Evolutionary conservation across 2,329 filamentous ascomycete species (phyloP), one percentile per base, ranked within the genome.

Genomic region (Didymella pinodella): DNA sequence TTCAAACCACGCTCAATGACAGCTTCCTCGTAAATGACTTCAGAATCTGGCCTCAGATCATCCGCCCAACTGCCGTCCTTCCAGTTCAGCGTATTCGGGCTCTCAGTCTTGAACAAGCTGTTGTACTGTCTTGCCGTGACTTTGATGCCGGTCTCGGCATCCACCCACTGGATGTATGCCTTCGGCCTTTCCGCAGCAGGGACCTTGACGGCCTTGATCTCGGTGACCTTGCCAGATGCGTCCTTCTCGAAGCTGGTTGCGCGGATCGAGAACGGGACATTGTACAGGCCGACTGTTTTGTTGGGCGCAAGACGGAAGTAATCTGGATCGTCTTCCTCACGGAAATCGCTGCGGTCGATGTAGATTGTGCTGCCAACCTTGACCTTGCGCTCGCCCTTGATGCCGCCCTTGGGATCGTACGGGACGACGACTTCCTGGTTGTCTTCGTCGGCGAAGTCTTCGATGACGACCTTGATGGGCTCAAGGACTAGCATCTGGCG

Each of bases 401-500:
- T 87, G 8, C 66, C 57, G 22, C 73, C 73, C 78, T 96, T 96
- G 25, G 91, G 88, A 18, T 90, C 90, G 79, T 96, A 97, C 0
- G 93, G 92, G 7, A 91, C 81, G 2, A 86, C 85, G 3, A 94
- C 75, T 59, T 90, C 85, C 64, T 87, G 84, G 58, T 91, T 86
- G 50, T 90, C 83, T 53, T 91, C 89, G 14, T 88, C 84, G 0
- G 69, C 65, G n/a, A 90, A 83, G 69, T 94, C 90, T 65, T 95
- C 90, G 59, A 97, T 92, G 29, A 92, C 82, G 12, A 97, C 88
- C 32, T 88, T 89, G 45, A 97, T 82, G 0, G 94, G 94, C 65
- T 97, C 92, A 20, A 97, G 84, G 2, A 98, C 87, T 29, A 97
- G 84, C 90, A 96, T 95, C 12, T 97, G 84, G 26, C 94, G 88